phyloP scores from a whole-genome alignment of 257 asterid genomes.

The Nicotiana noctiflora region DNA sequence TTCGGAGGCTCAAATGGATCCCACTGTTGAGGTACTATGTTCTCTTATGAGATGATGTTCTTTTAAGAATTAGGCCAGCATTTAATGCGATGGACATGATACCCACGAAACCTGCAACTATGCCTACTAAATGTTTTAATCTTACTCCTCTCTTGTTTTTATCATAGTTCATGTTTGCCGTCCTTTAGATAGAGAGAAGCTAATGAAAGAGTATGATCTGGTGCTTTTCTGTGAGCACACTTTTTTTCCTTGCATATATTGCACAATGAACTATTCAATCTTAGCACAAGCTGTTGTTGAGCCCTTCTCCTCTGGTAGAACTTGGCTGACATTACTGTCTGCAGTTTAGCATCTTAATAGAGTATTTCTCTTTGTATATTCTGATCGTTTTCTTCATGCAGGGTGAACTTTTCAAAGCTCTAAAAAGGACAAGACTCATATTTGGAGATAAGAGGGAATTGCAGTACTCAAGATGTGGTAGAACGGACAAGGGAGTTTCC shows the following conservation, averaged over 20 bases:
- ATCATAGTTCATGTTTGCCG: neutral
- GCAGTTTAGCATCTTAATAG: neutral
- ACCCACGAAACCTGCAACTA: neutral
- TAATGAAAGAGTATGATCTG: neutral
- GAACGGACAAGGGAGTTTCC: constrained; percentile 98
- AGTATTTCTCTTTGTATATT: neutral
- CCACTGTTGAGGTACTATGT: constrained; percentile 70
- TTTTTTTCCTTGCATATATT: constrained; percentile 8
- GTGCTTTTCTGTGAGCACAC: constrained; percentile 4
- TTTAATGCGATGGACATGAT: neutral
- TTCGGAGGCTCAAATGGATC: constrained; percentile 94
- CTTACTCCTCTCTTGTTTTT: neutral
- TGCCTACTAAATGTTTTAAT: neutral
- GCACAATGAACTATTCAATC: neutral
- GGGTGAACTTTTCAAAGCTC: constrained; percentile 91
- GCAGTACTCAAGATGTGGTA: constrained; percentile 91
- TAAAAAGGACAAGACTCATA: constrained; percentile 66
- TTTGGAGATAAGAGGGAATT: constrained; percentile 71
- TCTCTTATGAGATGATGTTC: constrained; percentile 6
- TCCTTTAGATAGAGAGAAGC: neutral
- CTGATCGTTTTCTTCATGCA: constrained; percentile 23
- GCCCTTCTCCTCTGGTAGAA: neutral
- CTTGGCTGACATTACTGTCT: neutral
- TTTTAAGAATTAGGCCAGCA: neutral
- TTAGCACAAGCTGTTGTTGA: neutral